Evolutionary conservation across 2,329 filamentous ascomycete species (phyloP).

Genomic region (Claviceps africana): DNA sequence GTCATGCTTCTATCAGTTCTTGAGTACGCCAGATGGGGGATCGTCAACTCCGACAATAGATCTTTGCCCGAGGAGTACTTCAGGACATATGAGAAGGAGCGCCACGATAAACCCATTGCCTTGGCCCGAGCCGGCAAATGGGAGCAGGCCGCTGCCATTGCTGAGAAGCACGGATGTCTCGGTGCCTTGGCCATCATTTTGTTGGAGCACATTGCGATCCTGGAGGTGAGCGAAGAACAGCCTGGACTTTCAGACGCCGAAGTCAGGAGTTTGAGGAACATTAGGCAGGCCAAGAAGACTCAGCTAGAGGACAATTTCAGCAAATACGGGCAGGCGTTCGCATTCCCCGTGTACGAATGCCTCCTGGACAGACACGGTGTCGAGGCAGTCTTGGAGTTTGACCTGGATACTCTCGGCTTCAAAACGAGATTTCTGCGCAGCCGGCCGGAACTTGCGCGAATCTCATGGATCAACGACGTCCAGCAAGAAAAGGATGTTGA

Average conservation of each 20-base stretch:
- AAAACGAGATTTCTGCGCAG: constrained; percentile 68
- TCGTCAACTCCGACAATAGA: constrained; percentile 29
- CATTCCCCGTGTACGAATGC: constrained; percentile 66
- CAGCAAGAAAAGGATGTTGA: constrained; percentile 60
- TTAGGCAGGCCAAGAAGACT: constrained; percentile 29
- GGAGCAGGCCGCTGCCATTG: constrained; percentile 43
- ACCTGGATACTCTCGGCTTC: constrained; percentile 51
- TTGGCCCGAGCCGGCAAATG: constrained; percentile 42
- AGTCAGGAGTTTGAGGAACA: constrained; percentile 15
- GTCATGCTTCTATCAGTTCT: constrained; percentile 39
- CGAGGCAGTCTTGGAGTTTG: constrained; percentile 55
- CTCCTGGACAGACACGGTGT: constrained; percentile 55
- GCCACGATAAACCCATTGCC: constrained; percentile 36
- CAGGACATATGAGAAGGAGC: constrained; percentile 34
- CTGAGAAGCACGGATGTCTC: constrained; percentile 42
- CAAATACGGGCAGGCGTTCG: constrained; percentile 52
- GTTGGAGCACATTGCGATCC: constrained; percentile 35
- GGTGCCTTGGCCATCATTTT: constrained; percentile 42
- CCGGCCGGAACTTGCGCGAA: constrained; percentile 55
- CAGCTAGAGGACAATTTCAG: constrained; percentile 40
- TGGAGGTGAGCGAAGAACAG: constrained; percentile 17
- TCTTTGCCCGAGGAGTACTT: constrained; percentile 30
- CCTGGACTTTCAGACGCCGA: constrained; percentile 17
- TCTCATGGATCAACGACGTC: constrained; percentile 94
- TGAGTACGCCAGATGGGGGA: constrained; percentile 38